phyloP scores from a whole-genome alignment of 2,329 filamentous ascomycete genomes.

The Aspergillus sp. region DNA sequence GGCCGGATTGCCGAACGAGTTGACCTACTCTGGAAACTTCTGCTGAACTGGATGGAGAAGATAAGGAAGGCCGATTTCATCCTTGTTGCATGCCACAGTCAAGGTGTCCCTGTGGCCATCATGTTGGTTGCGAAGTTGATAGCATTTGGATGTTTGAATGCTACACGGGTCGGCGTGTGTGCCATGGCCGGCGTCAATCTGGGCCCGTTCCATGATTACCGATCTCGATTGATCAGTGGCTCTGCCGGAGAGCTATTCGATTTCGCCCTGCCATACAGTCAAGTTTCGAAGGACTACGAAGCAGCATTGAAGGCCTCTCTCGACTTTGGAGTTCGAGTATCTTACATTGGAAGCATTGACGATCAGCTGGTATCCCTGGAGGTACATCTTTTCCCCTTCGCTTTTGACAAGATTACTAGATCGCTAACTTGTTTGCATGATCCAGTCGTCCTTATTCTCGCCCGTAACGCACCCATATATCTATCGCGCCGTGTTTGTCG shows the following conservation, averaged over 20 bases:
- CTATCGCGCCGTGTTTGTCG: constrained; percentile 92
- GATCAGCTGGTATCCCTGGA: constrained; percentile 94
- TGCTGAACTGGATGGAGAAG: constrained; percentile 92
- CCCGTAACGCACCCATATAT: constrained; percentile 88
- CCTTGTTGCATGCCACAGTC: constrained; percentile 88
- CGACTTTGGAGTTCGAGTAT: constrained; percentile 75
- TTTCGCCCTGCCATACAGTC: constrained; percentile 78
- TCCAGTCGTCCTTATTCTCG: constrained; percentile 77
- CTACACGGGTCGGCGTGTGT: constrained; percentile 78
- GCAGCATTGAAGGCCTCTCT: constrained; percentile 71
- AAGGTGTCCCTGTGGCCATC: constrained; percentile 89
- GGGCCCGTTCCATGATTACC: constrained; percentile 89
- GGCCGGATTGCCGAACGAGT: constrained; percentile 88
- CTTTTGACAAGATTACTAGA: neutral
- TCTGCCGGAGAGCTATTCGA: constrained; percentile 94
- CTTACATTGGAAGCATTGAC: constrained; percentile 91
- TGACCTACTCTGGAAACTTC: constrained; percentile 87
- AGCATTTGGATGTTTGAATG: constrained; percentile 78
- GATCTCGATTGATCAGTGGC: constrained; percentile 82
- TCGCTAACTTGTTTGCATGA: neutral
- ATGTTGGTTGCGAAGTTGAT: constrained; percentile 94
- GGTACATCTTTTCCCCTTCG: constrained; percentile 43
- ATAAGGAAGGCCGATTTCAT: constrained; percentile 86
- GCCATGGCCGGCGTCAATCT: constrained; percentile 89
- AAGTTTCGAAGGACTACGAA: constrained; percentile 79